Base-by-base conservation (phyloP, 345 rosid species). In the Rhodamnia argentea region DNA sequence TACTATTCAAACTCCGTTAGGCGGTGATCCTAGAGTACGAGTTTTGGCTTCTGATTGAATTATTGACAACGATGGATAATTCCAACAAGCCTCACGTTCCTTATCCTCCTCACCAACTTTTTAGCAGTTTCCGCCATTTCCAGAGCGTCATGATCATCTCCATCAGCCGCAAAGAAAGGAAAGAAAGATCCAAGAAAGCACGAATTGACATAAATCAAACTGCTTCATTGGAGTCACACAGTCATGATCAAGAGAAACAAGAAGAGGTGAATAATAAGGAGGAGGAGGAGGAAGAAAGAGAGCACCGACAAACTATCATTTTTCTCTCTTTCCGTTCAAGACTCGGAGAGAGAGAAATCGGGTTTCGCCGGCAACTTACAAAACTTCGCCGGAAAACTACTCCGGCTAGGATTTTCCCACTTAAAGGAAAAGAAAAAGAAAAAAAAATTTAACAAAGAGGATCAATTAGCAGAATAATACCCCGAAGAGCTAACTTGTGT, bases 291-390 rank as follows among this genome's bases (percentile, higher is more conserved):
- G 53, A 52, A 56, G 20, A 23, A 29, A 53, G 29, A 82, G n/a
- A 87, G 88, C 84, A 89, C 92, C 90, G 88, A 90, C 91, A 90
- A 82, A 87, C 88, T 84, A 70, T 94, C 93, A 95, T 91, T 88
- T 94, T 91, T 87, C 94, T 89, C 96, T 85, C 92, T 59, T 59
- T 47, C 81, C 37, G 29, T 37, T 24, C 47, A 10, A 32, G 51
- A 16, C 81, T 16, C 23, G 44, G 47, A 82, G 74, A 82, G 85
- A 87, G 94, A 92, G 95, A 92, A 91, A 93, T 94, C 94, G 84
- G 90, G 90, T 83, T 70, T 70, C 26, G 91, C 92, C 92, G 92
- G 88, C 85, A 52, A 93, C 83, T 76, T 86, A 88, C 88, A 83
- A 85, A 91, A 92, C 78, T 92, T 90, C 87, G 91, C 94, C 94